phyloP scores from a whole-genome alignment of 2,329 filamentous ascomycete species.

The Colletotrichum sp. region DNA sequence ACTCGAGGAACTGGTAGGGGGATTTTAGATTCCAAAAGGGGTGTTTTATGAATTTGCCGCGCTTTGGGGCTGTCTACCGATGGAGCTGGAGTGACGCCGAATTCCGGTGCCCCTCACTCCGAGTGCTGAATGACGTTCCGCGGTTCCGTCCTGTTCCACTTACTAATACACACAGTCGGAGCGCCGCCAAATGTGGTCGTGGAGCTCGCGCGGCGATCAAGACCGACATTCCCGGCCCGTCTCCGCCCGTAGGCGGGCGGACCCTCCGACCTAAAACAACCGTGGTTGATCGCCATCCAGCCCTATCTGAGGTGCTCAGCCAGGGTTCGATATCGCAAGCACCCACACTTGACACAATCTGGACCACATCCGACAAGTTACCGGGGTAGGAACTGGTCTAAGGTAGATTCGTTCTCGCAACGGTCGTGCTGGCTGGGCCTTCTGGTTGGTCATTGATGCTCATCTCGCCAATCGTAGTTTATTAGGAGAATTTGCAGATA shows the following conservation, averaged over 20 bases:
- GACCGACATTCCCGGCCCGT: constrained; percentile 6
- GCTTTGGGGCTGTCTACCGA: background rate
- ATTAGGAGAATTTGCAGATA: background rate
- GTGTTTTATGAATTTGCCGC: background rate
- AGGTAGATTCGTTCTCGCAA: background rate
- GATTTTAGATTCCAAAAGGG: too few species aligned
- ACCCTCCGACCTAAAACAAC: background rate
- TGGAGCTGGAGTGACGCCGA: background rate
- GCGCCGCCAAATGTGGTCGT: background rate
- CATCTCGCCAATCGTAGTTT: background rate
- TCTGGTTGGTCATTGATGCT: background rate
- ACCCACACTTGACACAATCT: background rate
- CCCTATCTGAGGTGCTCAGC: background rate
- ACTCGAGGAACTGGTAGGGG: background rate
- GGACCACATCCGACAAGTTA: background rate
- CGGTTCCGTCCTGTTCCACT: constrained; percentile 1
- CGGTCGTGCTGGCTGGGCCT: background rate
- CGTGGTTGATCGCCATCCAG: background rate
- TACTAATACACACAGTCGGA: constrained; percentile 18
- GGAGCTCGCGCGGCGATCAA: background rate
- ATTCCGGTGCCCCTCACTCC: background rate
- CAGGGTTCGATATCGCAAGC: background rate
- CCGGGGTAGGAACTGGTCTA: background rate
- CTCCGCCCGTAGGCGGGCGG: background rate
- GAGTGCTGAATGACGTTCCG: constrained; percentile 13